These are phyloP conservation scores for Capsicum pubescens DNA, from an alignment of 257 asterid species.

Conservation along the genomic window DNA sequence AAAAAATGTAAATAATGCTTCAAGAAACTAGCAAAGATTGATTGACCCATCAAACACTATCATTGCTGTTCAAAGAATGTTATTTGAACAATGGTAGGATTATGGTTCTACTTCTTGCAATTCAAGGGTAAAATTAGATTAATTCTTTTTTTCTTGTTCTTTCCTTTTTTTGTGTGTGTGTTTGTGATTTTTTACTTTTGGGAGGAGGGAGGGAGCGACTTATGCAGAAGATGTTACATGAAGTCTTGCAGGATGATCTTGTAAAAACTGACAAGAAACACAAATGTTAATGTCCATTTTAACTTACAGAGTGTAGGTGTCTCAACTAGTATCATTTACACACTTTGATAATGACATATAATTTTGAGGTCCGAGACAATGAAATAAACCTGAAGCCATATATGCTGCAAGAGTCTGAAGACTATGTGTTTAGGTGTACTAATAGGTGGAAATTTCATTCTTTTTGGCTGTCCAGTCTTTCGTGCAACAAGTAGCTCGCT, in stretches of 20 bases:
- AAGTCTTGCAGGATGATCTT: slow-evolving; percentile 22
- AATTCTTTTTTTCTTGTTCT: neutral
- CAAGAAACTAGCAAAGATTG: slow-evolving; percentile 16
- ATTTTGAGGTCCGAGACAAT: slow-evolving; percentile 32
- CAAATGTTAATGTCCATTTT: slow-evolving; percentile 28
- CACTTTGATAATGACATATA: neutral
- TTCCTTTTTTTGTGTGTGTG: neutral
- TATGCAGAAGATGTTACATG: neutral
- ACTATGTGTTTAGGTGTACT: slow-evolving; percentile 64
- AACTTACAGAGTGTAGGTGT: slow-evolving; percentile 5
- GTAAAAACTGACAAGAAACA: slow-evolving; percentile 24
- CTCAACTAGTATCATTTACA: neutral
- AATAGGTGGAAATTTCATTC: slow-evolving; percentile 42
- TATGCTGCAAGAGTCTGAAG: slow-evolving; percentile 64
- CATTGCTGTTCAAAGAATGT: slow-evolving; percentile 19
- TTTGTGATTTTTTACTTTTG: neutral
- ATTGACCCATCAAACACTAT: slow-evolving; percentile 2
- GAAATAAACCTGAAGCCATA: slow-evolving; percentile 78
- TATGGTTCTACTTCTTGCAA: slow-evolving; percentile 9
- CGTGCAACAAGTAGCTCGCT: slow-evolving; percentile 49
- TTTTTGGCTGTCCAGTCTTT: slow-evolving; percentile 39
- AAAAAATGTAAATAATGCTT: neutral
- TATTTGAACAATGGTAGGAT: neutral
- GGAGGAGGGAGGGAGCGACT: neutral
- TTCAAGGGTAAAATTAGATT: neutral